Evolutionary conservation across 2,329 filamentous ascomycete genomes (phyloP), one percentile per base, ranked within the genome.

Genomic region (Talaromyces sp.): DNA sequence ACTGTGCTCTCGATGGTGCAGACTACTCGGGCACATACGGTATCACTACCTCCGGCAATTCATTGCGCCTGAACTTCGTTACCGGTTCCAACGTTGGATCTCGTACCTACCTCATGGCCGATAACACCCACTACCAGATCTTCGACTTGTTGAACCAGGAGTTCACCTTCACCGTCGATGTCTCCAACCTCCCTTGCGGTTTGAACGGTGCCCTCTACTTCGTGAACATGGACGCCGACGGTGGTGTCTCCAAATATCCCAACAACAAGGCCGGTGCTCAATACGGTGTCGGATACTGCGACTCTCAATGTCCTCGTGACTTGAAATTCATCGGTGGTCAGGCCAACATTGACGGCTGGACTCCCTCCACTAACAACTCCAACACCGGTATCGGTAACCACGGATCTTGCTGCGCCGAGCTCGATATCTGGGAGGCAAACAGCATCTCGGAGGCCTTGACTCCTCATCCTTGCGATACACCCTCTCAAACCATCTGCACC

Each of bases 361-460:
- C 68, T 45, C 73, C 83, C 6, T 86, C 85, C 1, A 66, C 69
- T 43, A 85, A 80, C 70, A 86, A 89, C 70, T 68, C 75, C 68
- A 86, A 86, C 72, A 79, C 83, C 39, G 86, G 85, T 64, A 72
- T 76, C 27, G 85, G 84, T 45, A 75, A 76, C 50, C 78, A 83
- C 59, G 88, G 88, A 67, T 81, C 87, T 45, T 90, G 88, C 82
- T 90, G 88, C 75, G 78, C 83, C 50, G 88, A 90, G 76, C 87
- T 90, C 83, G 88, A 90, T 70, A 82, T 88, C 75, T 90, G 87
- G 87, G 87, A 90, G 78, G 87, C 88, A 70, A 90, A 90, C 82
- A 82, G 80, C 69, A 83, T 88, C 72, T 84, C 87, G 22, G 84
- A 83, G 16, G 88, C 88, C 61, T 83, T 83, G 72, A 90, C 88